A percentile compares a stretch with the other conserved stretches of the same genome.
Conservation (phyloP, 2,329 filamentous ascomycete genomes). For the Cladosporium sp. region DNA sequence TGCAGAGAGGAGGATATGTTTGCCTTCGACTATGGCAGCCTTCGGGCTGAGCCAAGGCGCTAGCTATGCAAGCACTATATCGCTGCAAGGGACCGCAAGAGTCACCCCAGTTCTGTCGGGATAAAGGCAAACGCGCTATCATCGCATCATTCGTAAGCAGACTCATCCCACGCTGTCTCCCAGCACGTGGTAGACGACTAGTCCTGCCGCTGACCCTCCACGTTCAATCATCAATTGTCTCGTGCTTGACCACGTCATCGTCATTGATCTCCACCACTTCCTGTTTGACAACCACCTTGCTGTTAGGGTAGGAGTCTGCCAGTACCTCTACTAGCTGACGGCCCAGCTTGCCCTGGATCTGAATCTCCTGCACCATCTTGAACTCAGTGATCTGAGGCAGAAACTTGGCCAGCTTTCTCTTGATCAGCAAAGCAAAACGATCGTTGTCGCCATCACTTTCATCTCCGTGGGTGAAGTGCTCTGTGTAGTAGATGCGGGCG, state of each 20-base stretch:
- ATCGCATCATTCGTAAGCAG: background rate
- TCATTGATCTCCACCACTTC: background rate
- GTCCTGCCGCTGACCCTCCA: too few relatives aligned
- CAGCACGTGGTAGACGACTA: too few relatives aligned
- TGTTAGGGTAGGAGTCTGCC: background rate
- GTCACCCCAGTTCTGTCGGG: background rate
- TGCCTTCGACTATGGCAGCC: conserved; percentile 2
- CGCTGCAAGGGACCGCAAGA: conserved; percentile 8
- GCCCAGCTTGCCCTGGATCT: background rate
- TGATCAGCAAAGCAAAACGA: background rate
- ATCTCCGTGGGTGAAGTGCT: background rate
- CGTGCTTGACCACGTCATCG: background rate
- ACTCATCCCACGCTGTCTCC: too few relatives aligned
- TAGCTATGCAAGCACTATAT: conserved; percentile 8
- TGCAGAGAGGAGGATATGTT: background rate
- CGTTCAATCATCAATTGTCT: background rate
- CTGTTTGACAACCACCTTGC: background rate
- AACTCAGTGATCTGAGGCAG: background rate
- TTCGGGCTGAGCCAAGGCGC: conserved; percentile 9
- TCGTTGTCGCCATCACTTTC: background rate
- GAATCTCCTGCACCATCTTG: conserved; percentile 1
- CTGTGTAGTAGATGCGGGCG: background rate
- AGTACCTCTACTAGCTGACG: conserved; percentile 8
- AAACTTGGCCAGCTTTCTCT: conserved; percentile 3
- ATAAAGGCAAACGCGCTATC: background rate